Base-by-base conservation (phyloP, 768 basidiomycete genomes). In the Boletus vinaceobasis region DNA sequence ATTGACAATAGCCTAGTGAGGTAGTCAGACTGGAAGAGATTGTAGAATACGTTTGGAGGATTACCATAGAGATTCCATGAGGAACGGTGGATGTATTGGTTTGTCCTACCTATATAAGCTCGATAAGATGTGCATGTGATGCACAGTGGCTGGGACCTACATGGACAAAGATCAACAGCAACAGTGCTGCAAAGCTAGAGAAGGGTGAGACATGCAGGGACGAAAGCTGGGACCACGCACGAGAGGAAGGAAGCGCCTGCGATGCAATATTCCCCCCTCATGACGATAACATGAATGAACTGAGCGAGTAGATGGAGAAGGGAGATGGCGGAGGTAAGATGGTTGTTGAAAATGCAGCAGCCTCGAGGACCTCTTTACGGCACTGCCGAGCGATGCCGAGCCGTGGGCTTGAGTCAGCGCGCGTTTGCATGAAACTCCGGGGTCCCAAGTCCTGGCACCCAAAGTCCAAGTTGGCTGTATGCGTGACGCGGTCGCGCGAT, bases 261-360 rank as follows among this genome's bases (percentile, higher is more conserved):
- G 42, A 92, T 80, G 70, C 87, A 91, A 56, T 88, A 61, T 79
- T 90, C 88, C 31, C 90, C 90, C 55, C 79, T 85, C 83, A 91
- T 83, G 49, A 50, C 43, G 50, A 60, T 58, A 55, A 53, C 61
- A 59, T 56, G 53, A 54, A 67, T 55, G 55, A 60, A 56, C n/a
- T n/a, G 53, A 55, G 52, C 45, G 42, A 50, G 57, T 37, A 61
- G 60, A 56, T 51, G 43, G 50, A 52, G 52, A 55, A 55, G 61
- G 38, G 59, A 55, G 57, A 51, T 66, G 39, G 23, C 37, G 49
- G 44, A 35, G 37, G 57, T 47, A 39, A 45, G 44, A 47, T 36
- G 48, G 56, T 56, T 53, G 66, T 61, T 60, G 60, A 61, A 53
- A 63, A 56, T 47, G 61, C 55, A 48, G 56, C 17, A 44, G 58